Evolutionary conservation across 306 rosid species (phyloP).

Genomic region (Mimosa pudica): DNA sequence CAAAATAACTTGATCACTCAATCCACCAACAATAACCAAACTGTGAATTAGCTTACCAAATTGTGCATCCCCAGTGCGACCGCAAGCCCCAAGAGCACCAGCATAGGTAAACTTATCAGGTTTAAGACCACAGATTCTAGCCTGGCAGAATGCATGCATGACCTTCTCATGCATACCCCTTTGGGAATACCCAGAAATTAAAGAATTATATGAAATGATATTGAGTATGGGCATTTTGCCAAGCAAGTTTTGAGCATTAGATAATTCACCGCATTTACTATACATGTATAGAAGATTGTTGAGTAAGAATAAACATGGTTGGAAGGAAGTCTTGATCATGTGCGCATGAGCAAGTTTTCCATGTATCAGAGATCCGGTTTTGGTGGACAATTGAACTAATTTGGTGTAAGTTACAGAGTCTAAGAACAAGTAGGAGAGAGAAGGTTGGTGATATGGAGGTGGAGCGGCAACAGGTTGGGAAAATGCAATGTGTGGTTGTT

Average conservation of each 20-base stretch:
- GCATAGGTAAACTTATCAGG: not conserved
- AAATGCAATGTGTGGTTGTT: not conserved
- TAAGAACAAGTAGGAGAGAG: not conserved
- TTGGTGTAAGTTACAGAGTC: not conserved
- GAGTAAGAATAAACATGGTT: not conserved
- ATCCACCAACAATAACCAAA: not conserved
- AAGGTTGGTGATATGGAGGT: not conserved
- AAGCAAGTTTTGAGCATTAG: not conserved
- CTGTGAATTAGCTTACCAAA: not conserved
- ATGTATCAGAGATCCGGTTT: not conserved
- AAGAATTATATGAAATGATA: not conserved
- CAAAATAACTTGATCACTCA: not conserved
- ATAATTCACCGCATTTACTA: not conserved
- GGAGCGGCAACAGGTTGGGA: not conserved
- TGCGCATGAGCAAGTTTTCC: not conserved
- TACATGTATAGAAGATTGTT: not conserved
- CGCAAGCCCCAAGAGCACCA: not conserved
- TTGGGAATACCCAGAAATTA: not conserved
- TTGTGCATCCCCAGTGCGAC: not conserved
- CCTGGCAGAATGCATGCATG: not conserved
- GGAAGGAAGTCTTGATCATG: not conserved
- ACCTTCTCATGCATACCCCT: not conserved
- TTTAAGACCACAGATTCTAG: not conserved
- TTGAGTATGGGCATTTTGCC: not conserved
- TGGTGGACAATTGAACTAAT: not conserved